A percentile compares a stretch with the other conserved stretches of the same genome.
These are phyloP conservation scores for Tetrastigma voinierianum DNA, from an alignment of 164 flowering plant genomes.

Conservation along the genomic window DNA sequence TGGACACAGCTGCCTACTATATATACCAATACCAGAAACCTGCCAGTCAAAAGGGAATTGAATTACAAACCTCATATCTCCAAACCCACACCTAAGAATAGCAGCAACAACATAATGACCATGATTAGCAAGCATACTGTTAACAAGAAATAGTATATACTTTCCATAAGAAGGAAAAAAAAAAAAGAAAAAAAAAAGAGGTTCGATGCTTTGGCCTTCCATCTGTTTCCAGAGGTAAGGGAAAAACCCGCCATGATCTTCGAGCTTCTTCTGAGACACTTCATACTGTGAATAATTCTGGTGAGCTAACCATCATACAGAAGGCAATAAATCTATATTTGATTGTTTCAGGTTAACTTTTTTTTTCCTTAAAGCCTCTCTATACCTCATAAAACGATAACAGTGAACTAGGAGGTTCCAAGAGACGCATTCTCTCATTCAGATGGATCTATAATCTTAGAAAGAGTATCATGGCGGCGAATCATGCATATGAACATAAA, in stretches of 20 bases:
- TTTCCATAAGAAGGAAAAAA: neutral
- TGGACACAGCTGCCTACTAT: neutral
- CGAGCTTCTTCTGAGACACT: neutral
- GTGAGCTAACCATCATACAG: no score
- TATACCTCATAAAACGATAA: no score
- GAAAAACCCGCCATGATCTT: neutral
- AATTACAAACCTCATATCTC: neutral
- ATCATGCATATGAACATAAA: no score
- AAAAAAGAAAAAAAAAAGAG: no score
- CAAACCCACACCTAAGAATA: neutral
- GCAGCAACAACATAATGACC: neutral
- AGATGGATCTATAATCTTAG: no score
- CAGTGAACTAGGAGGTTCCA: no score
- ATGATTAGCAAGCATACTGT: neutral
- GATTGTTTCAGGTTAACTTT: no score
- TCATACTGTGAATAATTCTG: slow-evolving; percentile 33
- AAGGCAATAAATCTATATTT: no score
- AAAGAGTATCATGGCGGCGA: no score
- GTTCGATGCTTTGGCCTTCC: neutral
- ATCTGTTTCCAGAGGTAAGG: neutral
- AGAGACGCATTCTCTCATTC: no score
- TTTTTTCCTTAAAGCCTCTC: no score
- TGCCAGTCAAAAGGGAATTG: neutral
- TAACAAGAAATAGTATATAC: neutral
- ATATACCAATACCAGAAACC: neutral